Percentiles rank a stretch among this genome's conserved stretches.
Conservation (phyloP, 371 early-diverging fungal genomes). For the Saksenaea vasiformis region DNA sequence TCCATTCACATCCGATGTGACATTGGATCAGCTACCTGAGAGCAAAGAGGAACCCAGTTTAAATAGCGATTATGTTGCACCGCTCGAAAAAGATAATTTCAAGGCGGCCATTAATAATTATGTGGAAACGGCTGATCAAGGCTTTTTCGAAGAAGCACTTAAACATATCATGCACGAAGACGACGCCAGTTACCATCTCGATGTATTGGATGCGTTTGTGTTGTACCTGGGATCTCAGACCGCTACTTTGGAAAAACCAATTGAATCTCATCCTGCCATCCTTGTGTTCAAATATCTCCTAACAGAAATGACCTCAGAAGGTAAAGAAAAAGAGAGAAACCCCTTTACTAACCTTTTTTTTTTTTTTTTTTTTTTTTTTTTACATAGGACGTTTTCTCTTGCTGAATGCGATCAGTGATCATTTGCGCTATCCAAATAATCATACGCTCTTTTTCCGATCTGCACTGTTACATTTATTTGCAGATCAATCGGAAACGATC, state of each 20-base stretch:
- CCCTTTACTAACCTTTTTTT: no score
- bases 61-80: slow-evolving; percentile 60
- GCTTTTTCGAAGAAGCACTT: slow-evolving; percentile 33
- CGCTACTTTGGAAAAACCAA: slow-evolving; percentile 49
- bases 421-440: slow-evolving; percentile 94
- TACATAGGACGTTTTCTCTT: slow-evolving; percentile 79
- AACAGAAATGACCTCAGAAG: slow-evolving; percentile 76
- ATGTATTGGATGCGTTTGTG: slow-evolving; percentile 76
- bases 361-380: not conserved
- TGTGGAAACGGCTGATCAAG: not conserved
- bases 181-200: slow-evolving; percentile 3
- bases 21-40: slow-evolving; percentile 83
- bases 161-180: slow-evolving; percentile 12
- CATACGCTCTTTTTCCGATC: slow-evolving; percentile 92
- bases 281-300: slow-evolving; percentile 80
- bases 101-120: slow-evolving; percentile 12
- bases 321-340: no score
- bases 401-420: slow-evolving; percentile 90
- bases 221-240: slow-evolving; percentile 81
- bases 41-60: slow-evolving; percentile 48
- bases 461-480: slow-evolving; percentile 78
- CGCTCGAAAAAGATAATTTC: slow-evolving; percentile 37
- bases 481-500: slow-evolving; percentile 71
- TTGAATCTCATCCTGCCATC: slow-evolving; percentile 67
- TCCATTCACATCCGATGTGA: slow-evolving; percentile 91